Conservation (phyloP, 352 stramenopile species). For the Phytophthora sp. region DNA sequence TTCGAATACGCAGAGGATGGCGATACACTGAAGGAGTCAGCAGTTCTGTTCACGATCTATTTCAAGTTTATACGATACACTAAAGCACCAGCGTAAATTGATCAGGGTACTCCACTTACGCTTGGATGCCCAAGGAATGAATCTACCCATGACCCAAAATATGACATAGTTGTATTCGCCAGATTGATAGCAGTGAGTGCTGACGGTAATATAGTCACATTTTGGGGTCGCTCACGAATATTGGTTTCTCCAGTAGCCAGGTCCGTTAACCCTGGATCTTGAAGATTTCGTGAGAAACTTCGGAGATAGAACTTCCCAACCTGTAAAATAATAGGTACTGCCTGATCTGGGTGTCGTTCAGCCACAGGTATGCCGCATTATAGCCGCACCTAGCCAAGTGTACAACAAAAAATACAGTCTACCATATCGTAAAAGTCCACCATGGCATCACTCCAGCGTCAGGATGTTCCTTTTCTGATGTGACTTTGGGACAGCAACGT, state of each 20-base stretch:
- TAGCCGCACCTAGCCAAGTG: conserved; percentile 11
- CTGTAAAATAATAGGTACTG: conserved; percentile 14
- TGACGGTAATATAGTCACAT: conserved; percentile 3
- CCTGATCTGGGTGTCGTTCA: background rate
- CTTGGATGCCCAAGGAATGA: background rate
- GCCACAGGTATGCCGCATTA: conserved; percentile 4
- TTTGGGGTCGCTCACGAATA: conserved; percentile 4
- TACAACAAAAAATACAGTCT: conserved; percentile 9
- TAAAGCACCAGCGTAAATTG: conserved; percentile 3
- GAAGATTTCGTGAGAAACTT: conserved; percentile 21
- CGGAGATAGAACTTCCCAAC: conserved; percentile 4
- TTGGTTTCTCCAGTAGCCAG: conserved; percentile 3
- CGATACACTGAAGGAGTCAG: background rate
- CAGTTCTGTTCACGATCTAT: conserved; percentile 1
- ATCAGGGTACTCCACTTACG: background rate
- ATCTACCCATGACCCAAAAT: conserved; percentile 17
- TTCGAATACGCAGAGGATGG: background rate
- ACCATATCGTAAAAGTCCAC: conserved; percentile 12
- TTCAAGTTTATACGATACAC: conserved; percentile 13
- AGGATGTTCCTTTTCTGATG: too few relatives aligned
- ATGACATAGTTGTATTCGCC: background rate
- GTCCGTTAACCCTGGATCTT: conserved; percentile 17
- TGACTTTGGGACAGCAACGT: too few relatives aligned
- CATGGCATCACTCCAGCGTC: conserved; percentile 1
- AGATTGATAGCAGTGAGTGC: conserved; percentile 4